phyloP scores from a whole-genome alignment of 768 basidiomycete genomes.

The Pseudohyphozyma bogoriensis region DNA sequence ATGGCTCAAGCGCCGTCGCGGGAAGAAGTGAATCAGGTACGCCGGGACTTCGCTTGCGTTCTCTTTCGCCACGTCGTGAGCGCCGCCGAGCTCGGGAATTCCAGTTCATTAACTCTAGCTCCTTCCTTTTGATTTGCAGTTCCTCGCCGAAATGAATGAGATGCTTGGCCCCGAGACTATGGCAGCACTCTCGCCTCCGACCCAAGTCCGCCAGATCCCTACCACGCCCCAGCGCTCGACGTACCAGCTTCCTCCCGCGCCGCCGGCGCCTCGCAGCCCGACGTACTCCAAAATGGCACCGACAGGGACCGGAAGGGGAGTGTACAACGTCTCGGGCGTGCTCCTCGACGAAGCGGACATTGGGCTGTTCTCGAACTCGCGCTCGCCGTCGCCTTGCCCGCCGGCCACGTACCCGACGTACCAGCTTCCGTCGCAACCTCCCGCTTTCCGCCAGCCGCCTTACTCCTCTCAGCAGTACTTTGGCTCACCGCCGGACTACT shows the following conservation, averaged over 20 bases:
- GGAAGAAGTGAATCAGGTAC: constrained; percentile 10
- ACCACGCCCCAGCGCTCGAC: background rate
- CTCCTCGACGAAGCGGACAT: constrained; percentile 8
- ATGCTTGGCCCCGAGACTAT: constrained; percentile 15
- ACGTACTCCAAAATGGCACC: background rate
- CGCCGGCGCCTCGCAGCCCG: background rate
- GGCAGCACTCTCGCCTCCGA: background rate
- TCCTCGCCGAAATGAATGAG: constrained; percentile 16
- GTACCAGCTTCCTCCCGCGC: background rate
- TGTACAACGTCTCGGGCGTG: constrained; percentile 16
- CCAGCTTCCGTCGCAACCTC: no score
- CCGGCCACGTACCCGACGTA: no score
- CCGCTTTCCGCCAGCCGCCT: background rate
- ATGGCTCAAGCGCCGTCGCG: background rate
- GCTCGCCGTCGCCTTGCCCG: no score
- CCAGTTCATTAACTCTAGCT: no score
- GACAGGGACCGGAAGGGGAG: background rate
- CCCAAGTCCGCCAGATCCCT: background rate
- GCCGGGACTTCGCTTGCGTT: background rate
- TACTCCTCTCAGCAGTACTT: background rate
- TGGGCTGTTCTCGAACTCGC: background rate
- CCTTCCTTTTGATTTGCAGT: background rate
- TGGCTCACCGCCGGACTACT: background rate
- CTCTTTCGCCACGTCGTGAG: no score
- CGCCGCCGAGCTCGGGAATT: no score